Evolutionary conservation across 345 rosid genomes (phyloP).

Genomic region (Cardamine resedifolia): DNA sequence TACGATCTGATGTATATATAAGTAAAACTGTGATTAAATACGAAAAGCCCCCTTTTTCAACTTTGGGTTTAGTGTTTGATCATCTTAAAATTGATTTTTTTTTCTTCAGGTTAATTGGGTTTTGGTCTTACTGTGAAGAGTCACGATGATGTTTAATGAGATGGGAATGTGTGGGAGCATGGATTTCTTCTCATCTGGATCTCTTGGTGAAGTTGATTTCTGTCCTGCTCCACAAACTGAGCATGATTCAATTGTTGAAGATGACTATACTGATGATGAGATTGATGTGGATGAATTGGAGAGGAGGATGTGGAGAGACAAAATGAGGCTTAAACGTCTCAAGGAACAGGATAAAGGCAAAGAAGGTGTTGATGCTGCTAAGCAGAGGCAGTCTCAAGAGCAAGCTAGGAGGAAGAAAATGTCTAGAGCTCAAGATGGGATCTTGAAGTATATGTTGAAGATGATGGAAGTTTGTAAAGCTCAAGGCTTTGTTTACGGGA

Average conservation of each 20-base stretch:
- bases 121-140: conserved; percentile 7
- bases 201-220: conserved; percentile 57
- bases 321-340: conserved; percentile 74
- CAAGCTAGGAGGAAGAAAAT: conserved; percentile 99
- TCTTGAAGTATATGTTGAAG: conserved; percentile 97
- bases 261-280: conserved; percentile 96
- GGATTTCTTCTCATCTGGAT: conserved; percentile 57
- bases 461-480: conserved; percentile 97
- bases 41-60: conserved; percentile 5
- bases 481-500: conserved; percentile 93
- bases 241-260: conserved; percentile 61
- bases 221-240: conserved; percentile 50
- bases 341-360: conserved; percentile 77
- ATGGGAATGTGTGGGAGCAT: conserved; percentile 77
- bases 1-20: conserved; percentile 15
- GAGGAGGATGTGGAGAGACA: conserved; percentile 98
- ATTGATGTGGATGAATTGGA: conserved; percentile 83
- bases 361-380: conserved; percentile 65
- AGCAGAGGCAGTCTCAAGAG: conserved; percentile 79
- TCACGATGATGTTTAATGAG: conserved; percentile 70
- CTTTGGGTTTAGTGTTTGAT: conserved; percentile 9
- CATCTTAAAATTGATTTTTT: not conserved
- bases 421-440: conserved; percentile 99
- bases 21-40: not conserved
- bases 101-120: conserved; percentile 10